Evolutionary conservation across 768 basidiomycete genomes (phyloP), one percentile per base, ranked within the genome.

Genomic region (Mycena chlorophos): DNA sequence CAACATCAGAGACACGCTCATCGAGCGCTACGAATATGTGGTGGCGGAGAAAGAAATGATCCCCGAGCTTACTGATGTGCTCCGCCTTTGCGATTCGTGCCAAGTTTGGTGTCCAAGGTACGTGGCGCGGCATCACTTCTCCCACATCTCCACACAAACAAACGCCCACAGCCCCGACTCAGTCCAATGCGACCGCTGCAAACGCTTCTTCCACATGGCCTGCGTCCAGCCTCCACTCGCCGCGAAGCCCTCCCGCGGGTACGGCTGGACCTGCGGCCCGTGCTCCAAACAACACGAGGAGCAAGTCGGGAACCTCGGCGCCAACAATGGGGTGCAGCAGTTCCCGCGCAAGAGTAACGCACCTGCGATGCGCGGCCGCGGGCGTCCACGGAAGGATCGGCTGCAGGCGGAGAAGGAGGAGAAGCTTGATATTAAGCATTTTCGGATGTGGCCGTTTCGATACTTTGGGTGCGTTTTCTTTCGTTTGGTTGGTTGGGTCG

Each of bases 191-290:
- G 91, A 91, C 68, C 80, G 88, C 45, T 98, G 96, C 81, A 92
- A 94, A 75, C 84, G 84, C 52, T 90, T 86, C 74, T 98, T 94
- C 74, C 96, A 98, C 71, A 96, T 98, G 89, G 71, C 79, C 54
- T 98, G 96, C 68, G 89, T 97, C 51, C 88, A 91, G 61, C 96
- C 96, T 23, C 96, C 96, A 2, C 75, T 98, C 6, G 76, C 81
- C n/a, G 88, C 89, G 2, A 98, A 98, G 70, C 96, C 96, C 14
- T 92, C 94, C 22, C 85, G 93, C 59, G 96, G 96, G 42, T 98
- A 98, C 73, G 93, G 91, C 20, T 98, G 96, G 96, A 93, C 94
- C 10, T 98, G 96, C 65, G 91, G 91, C 0, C 92, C 94, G 1
- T 98, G 95, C 70, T 89, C 94, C 12, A 83, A 85, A 51, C 82